Conservation (phyloP, 2,329 filamentous ascomycete genomes). For the Tothia fuscella region DNA sequence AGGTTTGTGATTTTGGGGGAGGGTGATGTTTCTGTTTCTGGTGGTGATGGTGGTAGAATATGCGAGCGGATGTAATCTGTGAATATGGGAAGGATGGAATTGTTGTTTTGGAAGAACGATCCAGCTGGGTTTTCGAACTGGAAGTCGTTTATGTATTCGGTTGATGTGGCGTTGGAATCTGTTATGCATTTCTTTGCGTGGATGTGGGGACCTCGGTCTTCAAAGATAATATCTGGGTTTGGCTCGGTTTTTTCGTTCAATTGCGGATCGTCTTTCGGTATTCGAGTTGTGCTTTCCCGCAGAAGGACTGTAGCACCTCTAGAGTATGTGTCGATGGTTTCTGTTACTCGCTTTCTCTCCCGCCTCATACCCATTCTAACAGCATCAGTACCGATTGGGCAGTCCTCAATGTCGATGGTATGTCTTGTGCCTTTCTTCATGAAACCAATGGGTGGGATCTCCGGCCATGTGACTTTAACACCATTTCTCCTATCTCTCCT, state of each 20-base stretch:
- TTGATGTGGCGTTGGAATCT: slow-evolving; percentile 67
- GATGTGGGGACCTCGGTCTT: slow-evolving; percentile 47
- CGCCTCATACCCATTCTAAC: slow-evolving; percentile 67
- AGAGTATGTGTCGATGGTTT: slow-evolving; percentile 59
- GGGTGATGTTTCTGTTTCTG: not conserved
- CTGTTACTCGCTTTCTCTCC: slow-evolving; percentile 64
- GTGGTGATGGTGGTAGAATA: slow-evolving; percentile 23
- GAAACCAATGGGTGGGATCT: slow-evolving; percentile 75
- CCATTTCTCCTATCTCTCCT: slow-evolving; percentile 36
- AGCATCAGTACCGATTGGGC: slow-evolving; percentile 82
- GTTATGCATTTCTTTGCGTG: slow-evolving; percentile 86
- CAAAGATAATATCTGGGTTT: slow-evolving; percentile 32
- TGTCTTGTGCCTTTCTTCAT: slow-evolving; percentile 69
- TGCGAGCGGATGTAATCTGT: slow-evolving; percentile 75
- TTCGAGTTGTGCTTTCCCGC: slow-evolving; percentile 68
- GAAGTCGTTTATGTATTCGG: slow-evolving; percentile 78
- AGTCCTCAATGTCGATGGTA: slow-evolving; percentile 93
- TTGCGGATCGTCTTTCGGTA: slow-evolving; percentile 32
- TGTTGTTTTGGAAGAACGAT: slow-evolving; percentile 99
- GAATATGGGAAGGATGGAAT: slow-evolving; percentile 82
- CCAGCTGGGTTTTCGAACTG: slow-evolving; percentile 85
- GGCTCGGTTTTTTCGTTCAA: slow-evolving; percentile 4
- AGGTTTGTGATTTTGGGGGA: slow-evolving; percentile 59
- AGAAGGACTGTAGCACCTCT: slow-evolving; percentile 80
- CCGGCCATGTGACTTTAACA: slow-evolving; percentile 44